Evolutionary conservation across 73 alveolate genomes (phyloP), one percentile per base, ranked within the genome.

Genomic region (Paramecium biaurelia): DNA sequence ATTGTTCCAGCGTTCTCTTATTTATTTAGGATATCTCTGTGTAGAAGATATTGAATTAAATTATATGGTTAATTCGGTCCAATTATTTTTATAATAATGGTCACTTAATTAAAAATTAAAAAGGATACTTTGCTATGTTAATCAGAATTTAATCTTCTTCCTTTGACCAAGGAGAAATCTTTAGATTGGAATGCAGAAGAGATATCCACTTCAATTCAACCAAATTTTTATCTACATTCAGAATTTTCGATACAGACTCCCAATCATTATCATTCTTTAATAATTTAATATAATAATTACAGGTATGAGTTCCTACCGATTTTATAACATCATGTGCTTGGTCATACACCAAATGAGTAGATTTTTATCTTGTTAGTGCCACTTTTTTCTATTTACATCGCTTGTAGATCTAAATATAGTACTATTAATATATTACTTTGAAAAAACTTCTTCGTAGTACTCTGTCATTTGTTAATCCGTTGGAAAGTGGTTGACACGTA

Each of bases 1-100:
- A 79, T 79, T 79, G 56, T 79, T 79, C 90, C 90, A 79, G 2
- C 90, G 5, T 45, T 79, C 90, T 24, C 90, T 21, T 9, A 79
- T 79, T 47, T 79, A 26, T 45, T 79, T 79, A 42, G 90, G 76
- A 45, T 79, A 79, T 42, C 90, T 79, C 28, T 79, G 5, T 0
- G 90, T 79, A 7, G 35, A 47, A 18, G 90, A 38, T 23, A 24
- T 41, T 0, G 45, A 43, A 45, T 79, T 79, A 23, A 79, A 79
- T 45, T 79, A 21, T 4, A 79, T 79, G 7, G 90, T 79, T 43
- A 79, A 47, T 43, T 79, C 90, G 4, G 90, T 79, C 90, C 90
- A 79, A 47, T 79, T 79, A 24, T 42, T 79, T 42, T 47, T 47
- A 20, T 79, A 20, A 24, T 43, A 79, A 32, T 43, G 30, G 7